A percentile compares a stretch with the other conserved stretches of the same genome.
These are phyloP conservation scores for Crucibulum cyathiforme DNA, from an alignment of 1,284 basidiomycete species.

Conservation along the genomic window DNA sequence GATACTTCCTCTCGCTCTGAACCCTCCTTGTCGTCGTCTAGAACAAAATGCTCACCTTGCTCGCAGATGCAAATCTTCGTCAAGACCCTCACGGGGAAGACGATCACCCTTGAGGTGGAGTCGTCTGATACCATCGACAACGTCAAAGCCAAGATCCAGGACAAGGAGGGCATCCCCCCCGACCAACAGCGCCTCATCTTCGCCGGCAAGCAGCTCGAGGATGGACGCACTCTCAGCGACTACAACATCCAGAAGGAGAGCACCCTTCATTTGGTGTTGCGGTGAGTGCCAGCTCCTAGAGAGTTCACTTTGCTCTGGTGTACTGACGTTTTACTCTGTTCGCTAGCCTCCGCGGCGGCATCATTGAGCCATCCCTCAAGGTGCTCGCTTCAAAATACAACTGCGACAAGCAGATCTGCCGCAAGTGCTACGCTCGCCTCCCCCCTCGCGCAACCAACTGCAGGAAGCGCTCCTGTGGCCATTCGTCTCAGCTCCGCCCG, in stretches of 20 bases:
- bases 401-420: slow-evolving; percentile 98
- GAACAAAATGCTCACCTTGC: slow-evolving; percentile 3
- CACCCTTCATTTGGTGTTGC: slow-evolving; percentile 96
- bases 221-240: slow-evolving; percentile 92
- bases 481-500: slow-evolving; percentile 96
- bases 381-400: slow-evolving; percentile 97
- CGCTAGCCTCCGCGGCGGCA: slow-evolving; percentile 90
- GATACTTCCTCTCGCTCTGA: slow-evolving; percentile 15
- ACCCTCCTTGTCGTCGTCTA: slow-evolving; percentile 7
- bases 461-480: slow-evolving; percentile 91
- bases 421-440: slow-evolving; percentile 99
- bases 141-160: slow-evolving; percentile 90
- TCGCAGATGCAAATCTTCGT: slow-evolving; percentile 90
- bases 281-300: slow-evolving; percentile 53
- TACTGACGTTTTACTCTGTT: not conserved
- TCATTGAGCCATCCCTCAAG: slow-evolving; percentile 99
- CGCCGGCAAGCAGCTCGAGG: slow-evolving; percentile 96
- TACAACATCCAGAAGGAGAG: slow-evolving; percentile 99
- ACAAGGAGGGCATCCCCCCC: slow-evolving; percentile 94
- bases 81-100: slow-evolving; percentile 97
- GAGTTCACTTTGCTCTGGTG: not conserved
- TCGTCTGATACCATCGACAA: slow-evolving; percentile 96
- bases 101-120: slow-evolving; percentile 98
- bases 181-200: slow-evolving; percentile 96
- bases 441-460: slow-evolving; percentile 99